Evolutionary conservation across 352 stramenopile species (phyloP), one percentile per base, ranked within the genome.

Genomic region (Sclerospora graminicola): DNA sequence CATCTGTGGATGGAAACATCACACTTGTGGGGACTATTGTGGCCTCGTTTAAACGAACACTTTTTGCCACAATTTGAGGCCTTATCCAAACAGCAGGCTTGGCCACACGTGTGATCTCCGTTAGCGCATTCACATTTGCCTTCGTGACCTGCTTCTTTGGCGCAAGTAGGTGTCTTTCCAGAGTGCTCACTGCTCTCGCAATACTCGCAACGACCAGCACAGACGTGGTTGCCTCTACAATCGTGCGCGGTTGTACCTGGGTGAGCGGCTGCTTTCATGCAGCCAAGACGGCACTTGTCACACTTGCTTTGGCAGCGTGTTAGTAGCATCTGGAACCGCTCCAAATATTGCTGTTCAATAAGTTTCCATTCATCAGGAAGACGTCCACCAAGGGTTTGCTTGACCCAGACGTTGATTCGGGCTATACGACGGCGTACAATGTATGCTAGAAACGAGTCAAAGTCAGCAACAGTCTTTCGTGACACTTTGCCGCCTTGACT

Each of bases 91-190:
- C 34, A 60, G 34, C 79, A 90, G 7, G 57, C 45, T 33, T 41
- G 4, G 0, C 63, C 54, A 21, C 79, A 90, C 2, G 79, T 87
- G 51, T 90, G 79, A 43, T 84, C 69, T 11, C 72, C 71, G 15
- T 62, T 35, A 1, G 30, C 38, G 33, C 79, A 88, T 14, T 88
- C 78, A 37, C 79, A 90, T 26, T 51, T 58, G 3, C 76, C 79
- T 42, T 75, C 64, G 34, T 90, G 79, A 1, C 79, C 73, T 36
- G 73, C 60, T 49, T 66, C 61, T 45, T 78, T 80, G 0, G 42
- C 30, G 20, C 79, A 90, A 1, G 35, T 30, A 8, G 69, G 66
- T 6, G 57, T 64, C 18, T 68, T 69, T 0, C 43, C 56, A 0
- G 18, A 48, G 0, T 48, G 29, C 5, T 53, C 59, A 13, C 29